phyloP scores from a whole-genome alignment of 139 green algal genomes.

The Deuterostichococcus epilithicus region DNA sequence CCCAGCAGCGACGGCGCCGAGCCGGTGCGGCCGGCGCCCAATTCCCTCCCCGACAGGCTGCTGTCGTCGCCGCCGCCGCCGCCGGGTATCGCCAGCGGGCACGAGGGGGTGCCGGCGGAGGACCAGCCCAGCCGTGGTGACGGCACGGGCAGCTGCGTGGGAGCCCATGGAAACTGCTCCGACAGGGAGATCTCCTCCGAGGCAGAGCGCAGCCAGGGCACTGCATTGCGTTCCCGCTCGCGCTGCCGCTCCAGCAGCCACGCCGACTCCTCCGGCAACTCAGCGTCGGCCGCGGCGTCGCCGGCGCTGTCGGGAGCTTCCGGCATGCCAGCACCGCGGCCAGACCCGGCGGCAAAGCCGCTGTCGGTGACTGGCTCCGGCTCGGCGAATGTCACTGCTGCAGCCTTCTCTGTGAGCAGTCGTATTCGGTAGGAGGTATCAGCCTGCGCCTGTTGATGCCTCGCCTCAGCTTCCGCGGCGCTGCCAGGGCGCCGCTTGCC shows the following conservation, averaged over 20 bases:
- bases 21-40: background rate
- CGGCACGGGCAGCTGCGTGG: too few relatives aligned
- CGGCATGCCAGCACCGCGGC: too few relatives aligned
- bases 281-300: background rate
- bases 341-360: background rate
- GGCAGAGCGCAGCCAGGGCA: constrained; percentile 8
- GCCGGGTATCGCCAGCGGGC: background rate
- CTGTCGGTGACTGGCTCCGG: background rate
- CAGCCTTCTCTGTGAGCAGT: background rate
- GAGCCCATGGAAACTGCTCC: background rate
- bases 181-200: background rate
- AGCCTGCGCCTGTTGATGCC: background rate
- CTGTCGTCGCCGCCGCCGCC: background rate
- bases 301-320: background rate
- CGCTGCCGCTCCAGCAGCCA: background rate
- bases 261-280: background rate
- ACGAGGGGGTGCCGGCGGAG: background rate
- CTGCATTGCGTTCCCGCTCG: background rate
- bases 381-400: background rate
- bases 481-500: background rate
- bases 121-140: too few relatives aligned
- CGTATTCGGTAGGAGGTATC: background rate
- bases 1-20: background rate
- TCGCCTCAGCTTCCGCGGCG: background rate
- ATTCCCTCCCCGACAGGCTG: too few relatives aligned